Base-by-base conservation (phyloP, 768 basidiomycete species). In the Boletus sp. region DNA sequence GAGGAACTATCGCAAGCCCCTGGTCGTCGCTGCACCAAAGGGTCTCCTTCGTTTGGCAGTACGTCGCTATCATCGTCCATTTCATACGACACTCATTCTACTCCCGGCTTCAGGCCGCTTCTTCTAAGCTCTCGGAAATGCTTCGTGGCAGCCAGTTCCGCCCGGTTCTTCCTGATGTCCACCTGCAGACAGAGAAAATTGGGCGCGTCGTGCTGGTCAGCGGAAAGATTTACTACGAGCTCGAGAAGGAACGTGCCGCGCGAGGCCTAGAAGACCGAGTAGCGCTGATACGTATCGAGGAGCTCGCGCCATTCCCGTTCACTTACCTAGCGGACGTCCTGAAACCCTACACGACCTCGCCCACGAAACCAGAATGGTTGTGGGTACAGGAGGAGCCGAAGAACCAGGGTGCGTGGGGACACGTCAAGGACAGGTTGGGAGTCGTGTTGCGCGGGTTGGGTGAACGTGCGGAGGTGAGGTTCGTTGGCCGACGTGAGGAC, bases 371-470 rank as follows among this genome's bases (percentile, higher is more conserved):
- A 1, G 70, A 60, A 27, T 71, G 59, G 61, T 42, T 79, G 8
- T 96, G 88, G 84, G 74, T 90, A 17, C 93, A 97, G 67, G 93
- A 95, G 64, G 93, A 95, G 65, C 86, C 93, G 3, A 81, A 76
- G 65, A 96, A 97, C 65, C 93, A 95, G 69, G 93, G 93, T 2
- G 82, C 87, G 3, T 94, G 79, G 75, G 68, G 73, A 13, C 87
- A 90, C 71, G 87, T 91, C 40, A 69, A 67, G 35, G 74, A 75
- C 2, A 75, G 92, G 59, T 70, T 93, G 51, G 72, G 73, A 7
- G 64, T 58, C 21, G 78, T 91, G 30, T 65, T 92, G 60, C 67
- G 69, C 21, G 70, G 61, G 42, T 56, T 72, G 70, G 70, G 78
- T 54, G 53, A 57, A 13, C 33, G 57, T 63, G 54, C 60, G 52